Evolutionary conservation across 805 yeast species (phyloP).

Genomic region (Cyberlindnera xylosilytica): DNA sequence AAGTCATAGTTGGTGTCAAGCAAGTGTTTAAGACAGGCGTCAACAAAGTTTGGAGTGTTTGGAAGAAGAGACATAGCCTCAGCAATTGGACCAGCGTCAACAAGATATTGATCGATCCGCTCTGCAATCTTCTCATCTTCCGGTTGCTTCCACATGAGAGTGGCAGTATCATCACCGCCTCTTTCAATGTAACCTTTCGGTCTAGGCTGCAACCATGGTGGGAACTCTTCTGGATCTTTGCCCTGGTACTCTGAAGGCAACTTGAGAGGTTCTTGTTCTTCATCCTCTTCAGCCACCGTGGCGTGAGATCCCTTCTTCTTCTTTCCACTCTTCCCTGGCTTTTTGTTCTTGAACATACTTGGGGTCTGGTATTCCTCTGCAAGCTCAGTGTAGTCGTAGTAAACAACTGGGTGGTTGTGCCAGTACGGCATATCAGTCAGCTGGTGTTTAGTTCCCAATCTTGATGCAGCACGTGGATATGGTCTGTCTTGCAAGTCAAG

Average conservation of each 20-base stretch:
- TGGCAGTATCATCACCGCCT: conserved; percentile 67
- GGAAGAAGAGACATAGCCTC: conserved; percentile 49
- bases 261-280: conserved; percentile 26
- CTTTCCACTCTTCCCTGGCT: conserved; percentile 24
- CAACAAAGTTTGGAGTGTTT: conserved; percentile 79
- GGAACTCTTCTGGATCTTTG: conserved; percentile 44
- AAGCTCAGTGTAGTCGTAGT: conserved; percentile 44
- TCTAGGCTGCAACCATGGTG: conserved; percentile 73
- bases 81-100: conserved; percentile 56
- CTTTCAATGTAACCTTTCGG: conserved; percentile 83
- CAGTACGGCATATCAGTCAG: conserved; percentile 63
- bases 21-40: conserved; percentile 58
- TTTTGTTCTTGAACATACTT: conserved; percentile 16
- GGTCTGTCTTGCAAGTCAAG: conserved; percentile 75
- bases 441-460: conserved; percentile 74
- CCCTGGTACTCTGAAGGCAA: conserved; percentile 47
- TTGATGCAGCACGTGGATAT: conserved; percentile 74
- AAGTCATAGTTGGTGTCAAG: conserved; percentile 50
- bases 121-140: conserved; percentile 23
- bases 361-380: conserved; percentile 19
- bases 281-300: conserved; percentile 23
- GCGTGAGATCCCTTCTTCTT: conserved; percentile 23
- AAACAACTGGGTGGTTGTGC: conserved; percentile 62
- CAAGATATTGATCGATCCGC: conserved; percentile 52
- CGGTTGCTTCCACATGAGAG: conserved; percentile 63